phyloP scores from a whole-genome alignment of 176 grass and related monocot genomes.

The Oryza coarctata region DNA sequence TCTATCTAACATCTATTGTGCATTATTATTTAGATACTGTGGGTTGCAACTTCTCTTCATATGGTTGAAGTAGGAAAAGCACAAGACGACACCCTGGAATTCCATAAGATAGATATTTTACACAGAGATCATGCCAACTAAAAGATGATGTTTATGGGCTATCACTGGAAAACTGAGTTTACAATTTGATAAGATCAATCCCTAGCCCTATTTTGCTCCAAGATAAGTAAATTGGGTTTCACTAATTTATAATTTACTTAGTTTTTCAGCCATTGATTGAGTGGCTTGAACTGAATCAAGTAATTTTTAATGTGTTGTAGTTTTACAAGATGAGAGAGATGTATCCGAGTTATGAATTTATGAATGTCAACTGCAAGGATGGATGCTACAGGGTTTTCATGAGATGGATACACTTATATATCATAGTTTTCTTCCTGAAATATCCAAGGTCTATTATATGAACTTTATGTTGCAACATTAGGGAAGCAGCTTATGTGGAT shows the following conservation, averaged over 20 bases:
- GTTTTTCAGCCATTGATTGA: background rate
- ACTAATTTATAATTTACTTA: background rate
- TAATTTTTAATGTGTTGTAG: constrained; percentile 32
- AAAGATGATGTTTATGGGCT: constrained; percentile 11
- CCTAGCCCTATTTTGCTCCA: background rate
- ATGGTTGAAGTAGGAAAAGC: constrained; percentile 94
- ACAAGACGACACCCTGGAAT: constrained; percentile 90
- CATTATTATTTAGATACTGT: constrained; percentile 67
- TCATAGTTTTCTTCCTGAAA: too few species aligned
- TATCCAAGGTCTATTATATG: too few species aligned
- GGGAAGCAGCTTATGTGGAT: too few species aligned
- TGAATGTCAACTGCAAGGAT: too few species aligned
- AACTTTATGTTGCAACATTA: too few species aligned
- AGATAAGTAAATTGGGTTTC: constrained; percentile 1
- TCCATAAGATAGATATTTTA: constrained; percentile 74
- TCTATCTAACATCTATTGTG: constrained; percentile 21
- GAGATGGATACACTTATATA: too few species aligned
- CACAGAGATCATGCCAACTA: background rate
- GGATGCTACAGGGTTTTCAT: too few species aligned
- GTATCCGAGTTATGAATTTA: too few species aligned
- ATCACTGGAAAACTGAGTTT: background rate
- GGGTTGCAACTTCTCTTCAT: constrained; percentile 85
- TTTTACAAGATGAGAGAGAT: constrained; percentile 95
- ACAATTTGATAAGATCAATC: background rate
- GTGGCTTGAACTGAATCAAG: constrained; percentile 12